phyloP scores from a whole-genome alignment of 116 monocot species.

The Posidonia oceanica region DNA sequence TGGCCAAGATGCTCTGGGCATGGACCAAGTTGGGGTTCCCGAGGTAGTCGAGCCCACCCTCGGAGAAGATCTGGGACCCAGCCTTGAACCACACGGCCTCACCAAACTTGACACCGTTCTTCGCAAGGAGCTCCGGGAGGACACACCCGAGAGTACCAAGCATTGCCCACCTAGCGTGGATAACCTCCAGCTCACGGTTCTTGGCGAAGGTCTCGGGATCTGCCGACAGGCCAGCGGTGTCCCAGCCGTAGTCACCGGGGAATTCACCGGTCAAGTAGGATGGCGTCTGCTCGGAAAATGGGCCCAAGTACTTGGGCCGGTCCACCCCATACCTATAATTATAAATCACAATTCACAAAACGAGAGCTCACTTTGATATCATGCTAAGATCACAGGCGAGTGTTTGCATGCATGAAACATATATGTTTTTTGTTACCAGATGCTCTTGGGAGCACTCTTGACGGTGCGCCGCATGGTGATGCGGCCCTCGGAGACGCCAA shows the following conservation, averaged over 20 bases:
- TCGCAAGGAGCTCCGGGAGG: conserved; percentile 68
- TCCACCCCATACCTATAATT: conserved; percentile 69
- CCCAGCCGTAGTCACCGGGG: conserved; percentile 91
- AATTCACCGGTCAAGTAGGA: conserved; percentile 78
- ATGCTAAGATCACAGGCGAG: no score
- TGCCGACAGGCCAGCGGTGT: conserved; percentile 71
- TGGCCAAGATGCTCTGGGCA: conserved; percentile 86
- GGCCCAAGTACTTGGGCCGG: conserved; percentile 57
- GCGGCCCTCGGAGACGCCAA: conserved; percentile 43
- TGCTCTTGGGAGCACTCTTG: conserved; percentile 49
- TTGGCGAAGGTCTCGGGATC: conserved; percentile 86
- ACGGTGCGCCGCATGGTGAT: conserved; percentile 83
- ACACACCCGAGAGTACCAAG: conserved; percentile 71
- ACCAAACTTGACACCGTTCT: conserved; percentile 69
- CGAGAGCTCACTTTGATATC: background rate
- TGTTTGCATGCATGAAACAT: background rate
- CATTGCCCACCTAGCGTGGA: conserved; percentile 81
- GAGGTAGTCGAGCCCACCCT: conserved; percentile 78
- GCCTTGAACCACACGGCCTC: conserved; percentile 94
- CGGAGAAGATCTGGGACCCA: conserved; percentile 80
- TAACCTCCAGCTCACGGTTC: conserved; percentile 86
- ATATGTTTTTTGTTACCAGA: conserved; percentile 19
- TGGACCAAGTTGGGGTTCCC: conserved; percentile 85
- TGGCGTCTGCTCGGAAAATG: conserved; percentile 64
- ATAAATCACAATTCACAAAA: background rate